These are phyloP conservation scores for Geotrichum histeridarum DNA, from an alignment of 1,139 yeast species.

Conservation along the genomic window DNA sequence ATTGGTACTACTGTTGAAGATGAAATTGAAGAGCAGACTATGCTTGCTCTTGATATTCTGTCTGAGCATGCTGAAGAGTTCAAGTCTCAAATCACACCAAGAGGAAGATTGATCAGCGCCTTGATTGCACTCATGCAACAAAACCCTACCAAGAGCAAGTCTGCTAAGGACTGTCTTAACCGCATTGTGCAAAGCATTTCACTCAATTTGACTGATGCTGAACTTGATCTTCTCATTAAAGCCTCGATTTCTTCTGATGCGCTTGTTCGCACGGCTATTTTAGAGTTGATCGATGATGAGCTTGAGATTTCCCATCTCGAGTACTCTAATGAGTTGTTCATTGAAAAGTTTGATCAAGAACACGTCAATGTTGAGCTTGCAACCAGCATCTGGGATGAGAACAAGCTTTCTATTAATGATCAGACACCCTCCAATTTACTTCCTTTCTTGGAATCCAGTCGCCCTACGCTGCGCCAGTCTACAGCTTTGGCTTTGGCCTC, in stretches of 20 bases:
- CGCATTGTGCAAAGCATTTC: constrained; percentile 73
- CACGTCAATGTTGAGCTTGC: constrained; percentile 62
- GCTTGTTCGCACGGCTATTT: constrained; percentile 70
- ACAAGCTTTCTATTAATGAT: constrained; percentile 49
- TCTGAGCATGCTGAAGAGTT: constrained; percentile 72
- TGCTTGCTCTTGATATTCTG: constrained; percentile 72
- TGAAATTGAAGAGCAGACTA: constrained; percentile 79
- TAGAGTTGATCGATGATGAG: constrained; percentile 83
- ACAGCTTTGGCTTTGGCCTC: constrained; percentile 58
- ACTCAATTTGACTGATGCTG: constrained; percentile 50
- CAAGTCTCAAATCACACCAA: constrained; percentile 61
- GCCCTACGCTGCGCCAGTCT: constrained; percentile 48
- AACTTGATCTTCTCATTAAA: constrained; percentile 55
- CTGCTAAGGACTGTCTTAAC: constrained; percentile 76
- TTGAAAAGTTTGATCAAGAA: constrained; percentile 72
- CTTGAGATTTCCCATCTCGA: constrained; percentile 62
- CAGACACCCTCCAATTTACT: constrained; percentile 28
- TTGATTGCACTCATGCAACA: constrained; percentile 58
- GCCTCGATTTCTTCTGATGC: constrained; percentile 57
- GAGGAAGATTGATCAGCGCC: constrained; percentile 56
- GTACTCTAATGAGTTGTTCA: constrained; percentile 68
- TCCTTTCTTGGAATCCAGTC: constrained; percentile 23
- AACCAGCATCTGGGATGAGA: constrained; percentile 79
- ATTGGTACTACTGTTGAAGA: constrained; percentile 61
- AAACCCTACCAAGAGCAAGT: constrained; percentile 71